Evolutionary conservation across 257 asterid species (phyloP), one percentile per base, ranked within the genome.

Genomic region (Striga asiatica): DNA sequence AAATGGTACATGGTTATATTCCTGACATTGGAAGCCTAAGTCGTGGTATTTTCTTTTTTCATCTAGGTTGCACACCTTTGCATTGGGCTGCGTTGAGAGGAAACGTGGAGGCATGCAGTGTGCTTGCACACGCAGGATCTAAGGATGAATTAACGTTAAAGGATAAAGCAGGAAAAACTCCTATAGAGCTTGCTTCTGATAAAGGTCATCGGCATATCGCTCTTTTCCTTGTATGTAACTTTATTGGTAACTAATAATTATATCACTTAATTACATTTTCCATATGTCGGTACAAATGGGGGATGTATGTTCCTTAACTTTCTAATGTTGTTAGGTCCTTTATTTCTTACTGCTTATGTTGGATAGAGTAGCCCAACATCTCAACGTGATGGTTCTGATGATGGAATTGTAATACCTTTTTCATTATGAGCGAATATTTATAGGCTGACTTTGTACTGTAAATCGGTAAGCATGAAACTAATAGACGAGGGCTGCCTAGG

Each of bases 81-180:
- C 99, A 92, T 64, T 92, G 99, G 99, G 95, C 96, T 66, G 94
- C 94, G 47, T 62, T 88, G 74, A 82, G 84, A 67, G 99, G 97
- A 70, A 69, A 85, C 52, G 64, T 75, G 62, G 99, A 92, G 78
- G 95, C 97, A 43, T 88, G 95, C 74, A 78, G 83, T 60, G 79
- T 92, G 70, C 95, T 92, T 64, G 88, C 81, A 41, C 95, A 88
- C 66, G 77, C 99, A 39, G 99, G 97, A 61, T 72, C 94, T 14
- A 92, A 84, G 78, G 81, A 76, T 68, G 97, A 82, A 58, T 54
- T 88, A 38, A 29, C 54, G 67, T 68, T 84, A 28, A 78, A 77
- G 79, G 95, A 92, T 68, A 92, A 77, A 51, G 88, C 87, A 43
- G 97, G 98, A 50, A 79, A 77, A 66, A 79, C 93, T 52, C 99